Base-by-base conservation (phyloP, 352 stramenopile genomes). In the Globisporangium camurandrum region DNA sequence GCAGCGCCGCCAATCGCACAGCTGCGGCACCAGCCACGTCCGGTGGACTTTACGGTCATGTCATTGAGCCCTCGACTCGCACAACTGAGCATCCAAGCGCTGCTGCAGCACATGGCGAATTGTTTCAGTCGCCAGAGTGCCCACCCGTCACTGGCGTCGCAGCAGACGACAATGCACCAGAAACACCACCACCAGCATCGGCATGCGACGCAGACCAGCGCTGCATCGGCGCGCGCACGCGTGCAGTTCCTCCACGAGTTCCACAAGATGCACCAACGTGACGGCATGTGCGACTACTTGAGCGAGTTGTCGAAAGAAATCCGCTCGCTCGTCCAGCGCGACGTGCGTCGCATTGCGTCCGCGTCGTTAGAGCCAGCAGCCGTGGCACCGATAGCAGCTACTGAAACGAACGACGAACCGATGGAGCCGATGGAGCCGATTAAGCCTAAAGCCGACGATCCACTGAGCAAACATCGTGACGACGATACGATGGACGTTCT, bases 161-260 rank as follows among this genome's bases (percentile, higher is more conserved):
- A n/a, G n/a, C n/a, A n/a, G n/a, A n/a, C n/a, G n/a, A n/a, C n/a
- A n/a, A n/a, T n/a, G n/a, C n/a, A n/a, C n/a, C n/a, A n/a, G n/a
- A n/a, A n/a, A n/a, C n/a, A n/a, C n/a, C n/a, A 23, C 6, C 24
- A 47, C 24, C 42, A 49, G 19, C 24, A 49, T 16, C 44, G 44
- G 19, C 24, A 64, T 4, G 23, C 48, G 24, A 49, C 28, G 4
- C 76, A 73, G 42, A 75, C 69, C 30, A 69, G 66, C 28, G 67
- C 71, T 4, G 65, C 69, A 1, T 75, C 86, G 34, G 66, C 60
- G 17, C 45, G 64, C 20, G 75, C 67, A 0, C 56, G 61, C 43
- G 41, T 64, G 5, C 56, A 64, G 2, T 86, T 87, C 22, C 51
- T 84, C 11, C 56, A 78, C 2, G 69, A 82, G 42, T 86, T 90